A percentile compares a stretch with the other conserved stretches of the same genome.
phyloP scores from a whole-genome alignment of 306 rosid genomes.

The Lathyrus tuberosus region DNA sequence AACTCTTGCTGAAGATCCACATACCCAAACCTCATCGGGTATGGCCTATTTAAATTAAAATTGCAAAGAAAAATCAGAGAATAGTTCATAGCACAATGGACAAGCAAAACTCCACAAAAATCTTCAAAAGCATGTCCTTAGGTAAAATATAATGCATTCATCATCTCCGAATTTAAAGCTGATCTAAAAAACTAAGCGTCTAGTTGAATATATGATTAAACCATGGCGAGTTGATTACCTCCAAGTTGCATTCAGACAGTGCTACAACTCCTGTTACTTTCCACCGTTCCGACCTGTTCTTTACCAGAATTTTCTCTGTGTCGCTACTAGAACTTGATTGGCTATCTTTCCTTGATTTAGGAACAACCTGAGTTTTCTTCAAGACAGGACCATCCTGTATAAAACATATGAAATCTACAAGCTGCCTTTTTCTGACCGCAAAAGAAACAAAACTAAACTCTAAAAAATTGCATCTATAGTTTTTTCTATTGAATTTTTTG shows the following conservation, averaged over 20 bases:
- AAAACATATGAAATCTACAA: slow-evolving; percentile 28
- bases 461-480: background rate
- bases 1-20: slow-evolving; percentile 67
- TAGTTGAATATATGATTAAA: slow-evolving; percentile 8
- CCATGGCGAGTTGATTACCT: slow-evolving; percentile 51
- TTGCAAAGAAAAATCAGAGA: slow-evolving; percentile 17
- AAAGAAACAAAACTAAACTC: slow-evolving; percentile 33
- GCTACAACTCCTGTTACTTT: slow-evolving; percentile 76
- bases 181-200: background rate
- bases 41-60: slow-evolving; percentile 58
- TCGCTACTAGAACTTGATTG: slow-evolving; percentile 39
- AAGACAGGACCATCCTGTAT: slow-evolving; percentile 72
- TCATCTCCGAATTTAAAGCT: slow-evolving; percentile 24
- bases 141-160: background rate
- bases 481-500: background rate
- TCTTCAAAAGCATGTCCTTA: slow-evolving; percentile 27
- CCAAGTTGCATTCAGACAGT: slow-evolving; percentile 77
- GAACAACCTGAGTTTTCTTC: slow-evolving; percentile 59
- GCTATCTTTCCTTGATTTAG: slow-evolving; percentile 51
- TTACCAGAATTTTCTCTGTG: slow-evolving; percentile 45
- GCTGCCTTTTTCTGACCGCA: slow-evolving; percentile 3
- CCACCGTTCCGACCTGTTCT: slow-evolving; percentile 65
- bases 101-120: background rate
- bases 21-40: slow-evolving; percentile 84
- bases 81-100: slow-evolving; percentile 18